Evolutionary conservation across 2,329 filamentous ascomycete species (phyloP).

Genomic region (Tolypocladium amazonense): DNA sequence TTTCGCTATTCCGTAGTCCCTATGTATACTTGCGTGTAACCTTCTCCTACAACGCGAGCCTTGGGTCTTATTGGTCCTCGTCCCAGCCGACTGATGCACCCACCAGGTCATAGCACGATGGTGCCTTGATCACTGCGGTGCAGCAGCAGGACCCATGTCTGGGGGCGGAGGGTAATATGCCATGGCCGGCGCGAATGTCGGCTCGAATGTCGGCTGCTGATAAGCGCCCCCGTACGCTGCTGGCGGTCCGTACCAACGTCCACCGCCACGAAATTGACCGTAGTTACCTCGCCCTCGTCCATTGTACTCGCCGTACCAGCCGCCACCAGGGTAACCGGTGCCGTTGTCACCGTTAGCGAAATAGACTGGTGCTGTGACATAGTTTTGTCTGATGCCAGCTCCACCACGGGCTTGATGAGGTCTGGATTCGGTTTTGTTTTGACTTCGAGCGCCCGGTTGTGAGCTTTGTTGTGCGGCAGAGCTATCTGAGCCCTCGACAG

Average conservation of each 20-base stretch:
- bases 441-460: background rate
- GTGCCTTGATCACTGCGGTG: background rate
- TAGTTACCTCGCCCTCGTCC: constrained; percentile 11
- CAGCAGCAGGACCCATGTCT: background rate
- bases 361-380: background rate
- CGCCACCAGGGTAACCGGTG: background rate
- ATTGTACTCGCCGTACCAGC: constrained; percentile 2
- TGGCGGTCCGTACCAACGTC: constrained; percentile 1
- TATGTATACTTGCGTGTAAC: background rate
- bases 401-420: background rate
- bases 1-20: too few relatives aligned
- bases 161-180: background rate
- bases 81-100: background rate
- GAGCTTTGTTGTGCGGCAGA: background rate
- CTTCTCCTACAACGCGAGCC: background rate
- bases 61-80: background rate
- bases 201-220: background rate
- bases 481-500: background rate
- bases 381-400: constrained; percentile 1
- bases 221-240: background rate
- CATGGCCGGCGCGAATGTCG: background rate
- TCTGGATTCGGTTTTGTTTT: background rate
- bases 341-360: background rate
- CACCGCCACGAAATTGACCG: constrained; percentile 1
- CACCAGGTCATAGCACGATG: background rate